Conservation (phyloP, 495 filamentous ascomycete genomes). For the Tuber aestivum region DNA sequence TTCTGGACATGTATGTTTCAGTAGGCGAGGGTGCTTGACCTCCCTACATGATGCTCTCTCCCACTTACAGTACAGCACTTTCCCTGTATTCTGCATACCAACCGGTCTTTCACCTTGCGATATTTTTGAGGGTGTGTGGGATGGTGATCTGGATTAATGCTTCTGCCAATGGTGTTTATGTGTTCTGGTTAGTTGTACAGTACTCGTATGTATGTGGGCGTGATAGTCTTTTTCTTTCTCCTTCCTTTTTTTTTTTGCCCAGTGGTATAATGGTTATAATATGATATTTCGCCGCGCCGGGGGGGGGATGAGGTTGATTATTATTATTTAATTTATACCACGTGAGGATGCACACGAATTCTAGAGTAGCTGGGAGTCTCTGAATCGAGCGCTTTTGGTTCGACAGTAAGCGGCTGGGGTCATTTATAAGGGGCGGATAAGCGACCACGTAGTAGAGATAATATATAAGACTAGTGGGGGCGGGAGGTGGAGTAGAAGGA, state of each 20-base stretch:
- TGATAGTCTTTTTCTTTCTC: background rate
- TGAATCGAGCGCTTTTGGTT: background rate
- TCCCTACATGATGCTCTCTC: background rate
- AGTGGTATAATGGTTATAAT: background rate
- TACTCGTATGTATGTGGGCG: no score
- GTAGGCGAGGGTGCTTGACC: background rate
- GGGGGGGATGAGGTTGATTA: background rate
- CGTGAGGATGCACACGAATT: background rate
- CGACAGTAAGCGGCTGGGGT: background rate
- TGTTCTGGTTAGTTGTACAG: background rate
- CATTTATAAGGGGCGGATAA: background rate
- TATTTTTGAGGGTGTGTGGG: background rate
- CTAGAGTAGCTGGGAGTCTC: background rate
- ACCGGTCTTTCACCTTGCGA: background rate
- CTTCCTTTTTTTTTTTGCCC: background rate
- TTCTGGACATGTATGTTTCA: constrained; percentile 3
- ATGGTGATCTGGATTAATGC: background rate
- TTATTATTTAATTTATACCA: background rate
- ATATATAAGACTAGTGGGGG: background rate
- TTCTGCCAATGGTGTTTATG: background rate
- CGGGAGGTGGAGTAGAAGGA: background rate
- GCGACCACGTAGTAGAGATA: background rate
- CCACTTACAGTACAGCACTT: no score
- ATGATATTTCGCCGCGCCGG: background rate
- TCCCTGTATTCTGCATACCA: background rate